Evolutionary conservation across 1,139 yeast species (phyloP).

Genomic region (Groenewaldozyma sp.): DNA sequence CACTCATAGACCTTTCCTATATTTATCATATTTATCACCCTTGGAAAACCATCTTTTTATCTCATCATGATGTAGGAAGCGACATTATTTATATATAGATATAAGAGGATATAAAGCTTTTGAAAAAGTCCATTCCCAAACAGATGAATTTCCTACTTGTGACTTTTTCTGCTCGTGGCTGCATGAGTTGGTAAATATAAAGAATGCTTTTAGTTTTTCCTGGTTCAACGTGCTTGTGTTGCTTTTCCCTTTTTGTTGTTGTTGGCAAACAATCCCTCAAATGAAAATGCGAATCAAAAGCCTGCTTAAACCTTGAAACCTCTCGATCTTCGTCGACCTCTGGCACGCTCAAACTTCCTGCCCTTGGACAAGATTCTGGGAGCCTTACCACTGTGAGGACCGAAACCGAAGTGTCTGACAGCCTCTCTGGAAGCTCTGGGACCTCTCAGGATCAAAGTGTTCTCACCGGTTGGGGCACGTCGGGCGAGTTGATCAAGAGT

Average conservation of each 20-base stretch:
- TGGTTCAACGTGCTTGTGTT: constrained; percentile 1
- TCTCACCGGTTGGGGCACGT: constrained; percentile 99
- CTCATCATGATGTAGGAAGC: too few relatives aligned
- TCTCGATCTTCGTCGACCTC: constrained; percentile 99
- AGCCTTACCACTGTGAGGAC: constrained; percentile 99
- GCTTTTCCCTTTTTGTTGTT: background rate
- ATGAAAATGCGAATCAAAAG: background rate
- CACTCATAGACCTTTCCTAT: too few relatives aligned
- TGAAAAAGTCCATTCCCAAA: too few relatives aligned
- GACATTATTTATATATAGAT: too few relatives aligned
- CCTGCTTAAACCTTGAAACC: constrained; percentile 95
- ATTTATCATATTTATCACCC: too few relatives aligned
- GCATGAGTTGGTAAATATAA: too few relatives aligned
- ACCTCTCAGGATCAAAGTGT: constrained; percentile 97
- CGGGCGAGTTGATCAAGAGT: constrained; percentile 98
- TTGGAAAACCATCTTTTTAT: too few relatives aligned
- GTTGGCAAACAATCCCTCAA: background rate
- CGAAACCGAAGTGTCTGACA: constrained; percentile 99
- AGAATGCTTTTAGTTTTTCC: too few relatives aligned
- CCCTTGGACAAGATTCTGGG: constrained; percentile 97
- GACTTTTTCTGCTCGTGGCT: too few relatives aligned
- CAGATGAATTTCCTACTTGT: too few relatives aligned
- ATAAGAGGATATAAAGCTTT: too few relatives aligned
- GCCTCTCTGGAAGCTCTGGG: constrained; percentile 99
- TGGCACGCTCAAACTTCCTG: constrained; percentile 99